Base-by-base conservation (phyloP, 305 asterid genomes). In the Fraxinus floribunda region DNA sequence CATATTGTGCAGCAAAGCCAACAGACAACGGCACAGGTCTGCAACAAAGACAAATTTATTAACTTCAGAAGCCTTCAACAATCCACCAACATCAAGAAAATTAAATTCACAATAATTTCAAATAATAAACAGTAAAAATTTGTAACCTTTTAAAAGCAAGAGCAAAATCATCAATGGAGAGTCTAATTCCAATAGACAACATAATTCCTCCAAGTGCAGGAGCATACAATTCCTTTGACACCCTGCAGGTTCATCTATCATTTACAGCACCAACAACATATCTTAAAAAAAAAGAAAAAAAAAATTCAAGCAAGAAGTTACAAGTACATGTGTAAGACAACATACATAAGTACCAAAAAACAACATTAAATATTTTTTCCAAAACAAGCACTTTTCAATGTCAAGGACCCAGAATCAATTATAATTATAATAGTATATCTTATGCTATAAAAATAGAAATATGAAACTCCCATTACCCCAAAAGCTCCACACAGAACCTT, bases 121-220 rank as follows among this genome's bases (percentile, higher is more conserved):
- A 11, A 55, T 32, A 49, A 83, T 22, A 15, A 46, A 18, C 20
- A 80, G 16, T 76, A 80, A 80, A 73, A 44, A 73, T 32, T 20
- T 3, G 46, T 70, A 72, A 95, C 98, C 99, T 96, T 85, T 92
- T 91, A 85, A 92, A 90, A 26, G 99, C 99, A 29, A 96, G 91
- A 78, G 97, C 92, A 83, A 96, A 96, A 87, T 94, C 99, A 81
- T 92, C 93, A 70, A 96, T 77, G 11, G 99, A 93, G 13, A 96
- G 98, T 80, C 78, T 85, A 87, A 96, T 94, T 41, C 99, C 99
- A 80, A 96, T 96, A 0, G 99, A 96, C 82, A 96, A 80, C 99
- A 96, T 96, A 83, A 96, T 94, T 66, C 99, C 99, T 86, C 99
- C 99, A 70, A 96, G 98, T 78, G 99, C 99, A 57, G 99, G 99